Base-by-base conservation (phyloP, 257 asterid genomes). In the Fraxinus americana region DNA sequence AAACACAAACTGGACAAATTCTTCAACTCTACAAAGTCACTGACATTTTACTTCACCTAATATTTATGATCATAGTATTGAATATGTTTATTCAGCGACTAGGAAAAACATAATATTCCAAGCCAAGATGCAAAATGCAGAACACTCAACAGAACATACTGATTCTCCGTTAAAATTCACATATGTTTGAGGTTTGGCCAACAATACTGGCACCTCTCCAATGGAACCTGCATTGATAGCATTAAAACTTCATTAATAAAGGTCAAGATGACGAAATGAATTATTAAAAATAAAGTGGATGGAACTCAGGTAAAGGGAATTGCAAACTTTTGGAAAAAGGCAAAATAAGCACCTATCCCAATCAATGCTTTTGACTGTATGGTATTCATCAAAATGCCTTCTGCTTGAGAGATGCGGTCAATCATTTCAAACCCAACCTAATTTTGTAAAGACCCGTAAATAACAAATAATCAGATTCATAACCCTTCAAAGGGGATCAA, bases 341-440 rank as follows among this genome's bases (percentile, higher is more conserved):
- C 32, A 1, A 2, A 77, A 83, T 35, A 87, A 81, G 59, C 85
- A 95, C 97, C 99, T 90, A 93, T 89, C 84, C 99, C 99, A 70
- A 93, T 14, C 89, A 96, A 90, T 30, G 99, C 87, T 82, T 91
- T 96, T 10, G 98, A 90, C 71, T 96, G 98, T 85, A 96, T 91
- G 45, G 99, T 96, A 84, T 96, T 89, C 97, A 96, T 87, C 83
- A 80, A 39, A 78, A 96, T 90, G 67, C 97, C 96, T 84, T 92
- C 91, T 25, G 82, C 92, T 85, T 88, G 86, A 61, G 98, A 90
- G 69, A 96, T 83, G 27, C 89, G 83, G 82, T 96, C 99, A 38
- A 96, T 77, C 97, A 96, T 93, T 87, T 93, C 98, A 78, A 96
- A 96, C 32, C 99, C 98, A 59, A 96, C 96, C 97, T 94, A 84